Percentiles rank a stretch among this genome's conserved stretches.
Conservation (phyloP, 305 asterid genomes). For the Rubia tinctorum region DNA sequence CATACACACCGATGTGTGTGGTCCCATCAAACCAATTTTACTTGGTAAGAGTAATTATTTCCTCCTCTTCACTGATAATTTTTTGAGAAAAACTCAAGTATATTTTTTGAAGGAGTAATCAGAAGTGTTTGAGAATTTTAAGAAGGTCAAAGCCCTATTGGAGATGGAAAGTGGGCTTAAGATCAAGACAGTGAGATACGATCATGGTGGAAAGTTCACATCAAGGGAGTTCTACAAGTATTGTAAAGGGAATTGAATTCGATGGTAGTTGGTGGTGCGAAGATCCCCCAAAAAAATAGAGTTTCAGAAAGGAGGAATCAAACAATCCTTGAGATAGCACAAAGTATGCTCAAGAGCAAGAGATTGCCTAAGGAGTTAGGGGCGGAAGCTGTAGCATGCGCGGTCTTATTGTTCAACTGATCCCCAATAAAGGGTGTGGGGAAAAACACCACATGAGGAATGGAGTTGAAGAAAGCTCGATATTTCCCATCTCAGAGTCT, state of each 20-base stretch:
- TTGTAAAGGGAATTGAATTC: no score
- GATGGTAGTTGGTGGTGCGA: not conserved
- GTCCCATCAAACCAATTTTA: no score
- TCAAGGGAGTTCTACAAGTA: not conserved
- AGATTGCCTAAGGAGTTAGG: not conserved
- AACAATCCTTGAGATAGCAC: no score
- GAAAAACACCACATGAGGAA: no score
- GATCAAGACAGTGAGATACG: not conserved
- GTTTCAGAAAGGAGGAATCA: no score
- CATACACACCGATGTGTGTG: no score
- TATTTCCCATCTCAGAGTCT: no score
- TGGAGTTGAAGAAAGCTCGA: no score
- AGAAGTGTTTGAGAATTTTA: not conserved
- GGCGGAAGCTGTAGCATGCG: not conserved
- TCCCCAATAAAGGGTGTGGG: not conserved
- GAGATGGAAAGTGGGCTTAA: not conserved
- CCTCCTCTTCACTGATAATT: not conserved
- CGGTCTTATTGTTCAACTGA: not conserved
- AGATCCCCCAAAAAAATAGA: no score
- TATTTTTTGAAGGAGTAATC: conserved; percentile 6
- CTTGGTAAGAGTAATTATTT: not conserved
- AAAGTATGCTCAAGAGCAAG: no score
- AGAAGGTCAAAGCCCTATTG: conserved; percentile 7
- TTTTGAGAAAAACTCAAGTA: not conserved
- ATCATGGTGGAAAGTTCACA: conserved; percentile 5